These are phyloP conservation scores for Cladosporium sp. DNA, from an alignment of 2,329 filamentous ascomycete genomes.

Conservation along the genomic window DNA sequence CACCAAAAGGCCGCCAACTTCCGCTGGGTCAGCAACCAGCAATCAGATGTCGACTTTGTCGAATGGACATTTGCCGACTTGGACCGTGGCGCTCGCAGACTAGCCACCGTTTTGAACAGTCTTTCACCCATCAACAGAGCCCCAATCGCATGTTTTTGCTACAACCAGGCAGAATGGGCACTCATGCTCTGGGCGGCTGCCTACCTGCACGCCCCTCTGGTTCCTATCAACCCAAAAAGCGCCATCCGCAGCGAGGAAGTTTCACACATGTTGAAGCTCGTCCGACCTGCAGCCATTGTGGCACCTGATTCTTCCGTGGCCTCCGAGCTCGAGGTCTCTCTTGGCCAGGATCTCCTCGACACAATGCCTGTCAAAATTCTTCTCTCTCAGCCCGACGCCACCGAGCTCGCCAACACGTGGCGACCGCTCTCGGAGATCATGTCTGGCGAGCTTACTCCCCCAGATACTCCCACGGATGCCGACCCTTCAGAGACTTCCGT, in stretches of 20 bases:
- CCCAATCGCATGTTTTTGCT: slow-evolving; percentile 28
- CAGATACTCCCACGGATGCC: slow-evolving; percentile 28
- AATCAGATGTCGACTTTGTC: slow-evolving; percentile 23
- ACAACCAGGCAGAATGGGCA: slow-evolving; percentile 33
- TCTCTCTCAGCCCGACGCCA: slow-evolving; percentile 17
- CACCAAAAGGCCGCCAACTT: slow-evolving; percentile 27
- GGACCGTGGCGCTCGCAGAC: slow-evolving; percentile 28
- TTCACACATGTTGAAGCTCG: slow-evolving; percentile 29
- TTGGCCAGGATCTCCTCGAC: slow-evolving; percentile 23
- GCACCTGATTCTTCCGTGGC: slow-evolving; percentile 25
- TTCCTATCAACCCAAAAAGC: slow-evolving; percentile 30
- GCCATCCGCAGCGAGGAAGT: slow-evolving; percentile 27
- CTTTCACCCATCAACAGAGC: slow-evolving; percentile 28
- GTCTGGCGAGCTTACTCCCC: slow-evolving; percentile 29
- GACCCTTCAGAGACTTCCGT: slow-evolving; percentile 32
- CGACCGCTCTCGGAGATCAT: slow-evolving; percentile 25
- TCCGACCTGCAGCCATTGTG: slow-evolving; percentile 26
- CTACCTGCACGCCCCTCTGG: slow-evolving; percentile 30
- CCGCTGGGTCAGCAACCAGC: slow-evolving; percentile 29
- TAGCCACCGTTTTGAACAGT: slow-evolving; percentile 28
- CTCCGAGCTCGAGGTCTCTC: slow-evolving; percentile 25
- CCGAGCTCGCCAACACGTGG: slow-evolving; percentile 22
- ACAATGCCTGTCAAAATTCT: slow-evolving; percentile 25
- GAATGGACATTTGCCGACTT: slow-evolving; percentile 31
- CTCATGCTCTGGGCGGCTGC: slow-evolving; percentile 31